Conservation (phyloP, 768 basidiomycete genomes). For the Macrolepiota albuminosa region DNA sequence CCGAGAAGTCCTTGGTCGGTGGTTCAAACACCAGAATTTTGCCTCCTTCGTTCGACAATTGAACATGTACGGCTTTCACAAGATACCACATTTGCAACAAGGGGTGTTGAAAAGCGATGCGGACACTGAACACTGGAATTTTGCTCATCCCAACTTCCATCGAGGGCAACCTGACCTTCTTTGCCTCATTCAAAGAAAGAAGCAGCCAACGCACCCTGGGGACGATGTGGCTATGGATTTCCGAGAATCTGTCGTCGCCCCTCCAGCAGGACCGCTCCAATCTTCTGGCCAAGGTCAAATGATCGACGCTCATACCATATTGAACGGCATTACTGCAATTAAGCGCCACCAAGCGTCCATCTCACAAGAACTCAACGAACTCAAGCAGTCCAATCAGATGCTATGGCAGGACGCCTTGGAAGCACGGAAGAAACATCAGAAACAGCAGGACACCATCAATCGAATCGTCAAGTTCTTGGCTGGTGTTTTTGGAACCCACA, state of each 20-base stretch:
- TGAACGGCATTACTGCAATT: constrained; percentile 80
- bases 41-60: constrained; percentile 87
- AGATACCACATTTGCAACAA: constrained; percentile 93
- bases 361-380: constrained; percentile 79
- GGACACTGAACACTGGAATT: constrained; percentile 86
- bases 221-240: constrained; percentile 34
- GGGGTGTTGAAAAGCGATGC: constrained; percentile 83
- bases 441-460: constrained; percentile 95
- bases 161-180: constrained; percentile 86
- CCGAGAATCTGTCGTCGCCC: constrained; percentile 17
- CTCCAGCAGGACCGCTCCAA: constrained; percentile 9
- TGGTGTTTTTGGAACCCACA: constrained; percentile 73
- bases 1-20: constrained; percentile 82
- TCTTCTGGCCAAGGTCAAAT: constrained; percentile 48
- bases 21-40: constrained; percentile 98
- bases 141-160: constrained; percentile 85
- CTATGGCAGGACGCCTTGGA: constrained; percentile 91
- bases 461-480: constrained; percentile 93
- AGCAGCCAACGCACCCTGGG: constrained; percentile 41
- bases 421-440: constrained; percentile 76
- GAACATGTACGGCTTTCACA: constrained; percentile 96
- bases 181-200: constrained; percentile 85
- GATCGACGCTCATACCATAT: constrained; percentile 73
- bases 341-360: constrained; percentile 93
- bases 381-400: constrained; percentile 82